Evolutionary conservation across 768 basidiomycete species (phyloP).

Genomic region (Xerocomellus amylosporus): DNA sequence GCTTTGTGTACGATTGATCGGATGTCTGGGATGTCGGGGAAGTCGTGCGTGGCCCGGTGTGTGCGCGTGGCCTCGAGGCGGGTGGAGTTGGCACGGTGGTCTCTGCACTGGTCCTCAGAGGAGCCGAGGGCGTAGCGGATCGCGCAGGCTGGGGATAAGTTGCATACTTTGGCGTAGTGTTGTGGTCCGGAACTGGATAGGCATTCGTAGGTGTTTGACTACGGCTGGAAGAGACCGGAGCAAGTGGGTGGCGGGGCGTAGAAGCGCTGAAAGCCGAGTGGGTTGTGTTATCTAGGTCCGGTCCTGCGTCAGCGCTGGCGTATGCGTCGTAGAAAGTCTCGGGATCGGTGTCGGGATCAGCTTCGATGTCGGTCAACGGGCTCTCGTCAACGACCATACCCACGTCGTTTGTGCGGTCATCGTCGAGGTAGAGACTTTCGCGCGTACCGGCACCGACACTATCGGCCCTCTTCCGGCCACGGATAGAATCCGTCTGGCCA

Average conservation of each 20-base stretch:
- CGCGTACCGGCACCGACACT: conserved; percentile 57
- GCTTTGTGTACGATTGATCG: conserved; percentile 40
- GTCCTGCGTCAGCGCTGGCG: conserved; percentile 13
- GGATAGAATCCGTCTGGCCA: conserved; percentile 22
- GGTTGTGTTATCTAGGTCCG: conserved; percentile 20
- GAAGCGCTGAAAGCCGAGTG: conserved; percentile 19
- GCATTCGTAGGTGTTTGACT: conserved; percentile 44
- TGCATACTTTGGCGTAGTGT: conserved; percentile 41
- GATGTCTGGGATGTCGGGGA: conserved; percentile 29
- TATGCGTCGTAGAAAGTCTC: conserved; percentile 45
- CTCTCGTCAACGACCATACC: conserved; percentile 70
- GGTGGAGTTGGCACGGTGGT: conserved; percentile 38
- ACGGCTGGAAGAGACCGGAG: conserved; percentile 29
- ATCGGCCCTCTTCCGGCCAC: conserved; percentile 58
- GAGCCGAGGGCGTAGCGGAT: conserved; percentile 41
- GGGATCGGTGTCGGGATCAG: conserved; percentile 39
- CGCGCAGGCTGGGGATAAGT: conserved; percentile 40
- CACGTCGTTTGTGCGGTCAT: conserved; percentile 44
- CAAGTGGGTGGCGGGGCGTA: conserved; percentile 17
- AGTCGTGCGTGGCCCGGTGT: conserved; percentile 24
- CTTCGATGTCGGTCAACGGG: conserved; percentile 73
- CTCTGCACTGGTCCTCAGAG: conserved; percentile 39
- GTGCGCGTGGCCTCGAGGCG: conserved; percentile 27
- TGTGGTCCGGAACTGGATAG: conserved; percentile 34
- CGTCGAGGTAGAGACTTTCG: conserved; percentile 68